Evolutionary conservation across 169 alveolate species (phyloP).

Genomic region (Plasmodium coatneyi): DNA sequence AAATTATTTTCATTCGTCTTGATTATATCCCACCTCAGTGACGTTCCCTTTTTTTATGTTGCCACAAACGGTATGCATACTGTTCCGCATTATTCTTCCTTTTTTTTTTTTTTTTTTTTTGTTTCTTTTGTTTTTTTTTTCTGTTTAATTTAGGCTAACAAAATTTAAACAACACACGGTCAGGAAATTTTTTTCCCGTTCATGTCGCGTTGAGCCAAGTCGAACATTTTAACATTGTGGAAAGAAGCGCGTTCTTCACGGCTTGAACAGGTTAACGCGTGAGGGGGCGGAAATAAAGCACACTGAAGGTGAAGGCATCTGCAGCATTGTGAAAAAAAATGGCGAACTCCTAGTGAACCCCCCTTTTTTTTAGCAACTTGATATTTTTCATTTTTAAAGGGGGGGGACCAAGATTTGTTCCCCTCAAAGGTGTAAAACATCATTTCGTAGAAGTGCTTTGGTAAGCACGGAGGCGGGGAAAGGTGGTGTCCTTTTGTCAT

Average conservation of each 20-base stretch:
- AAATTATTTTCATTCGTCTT: neutral
- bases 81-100: neutral
- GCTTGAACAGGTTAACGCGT: neutral
- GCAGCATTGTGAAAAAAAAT: neutral
- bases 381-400: neutral
- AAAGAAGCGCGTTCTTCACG: neutral
- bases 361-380: neutral
- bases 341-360: neutral
- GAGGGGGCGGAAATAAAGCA: neutral
- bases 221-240: neutral
- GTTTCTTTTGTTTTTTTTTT: neutral
- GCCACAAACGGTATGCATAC: neutral
- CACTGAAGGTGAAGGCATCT: neutral
- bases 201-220: neutral
- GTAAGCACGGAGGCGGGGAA: neutral
- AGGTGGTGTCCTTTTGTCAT: neutral
- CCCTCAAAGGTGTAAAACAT: neutral
- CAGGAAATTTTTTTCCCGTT: neutral
- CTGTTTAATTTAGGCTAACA: neutral
- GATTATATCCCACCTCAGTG: neutral
- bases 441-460: neutral
- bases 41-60: neutral
- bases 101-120: neutral
- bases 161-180: neutral
- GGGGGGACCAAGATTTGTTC: neutral